Evolutionary conservation across 192 early-diverging fungal species (phyloP), one percentile per base, ranked within the genome.

Genomic region (Coemansia interrupta): DNA sequence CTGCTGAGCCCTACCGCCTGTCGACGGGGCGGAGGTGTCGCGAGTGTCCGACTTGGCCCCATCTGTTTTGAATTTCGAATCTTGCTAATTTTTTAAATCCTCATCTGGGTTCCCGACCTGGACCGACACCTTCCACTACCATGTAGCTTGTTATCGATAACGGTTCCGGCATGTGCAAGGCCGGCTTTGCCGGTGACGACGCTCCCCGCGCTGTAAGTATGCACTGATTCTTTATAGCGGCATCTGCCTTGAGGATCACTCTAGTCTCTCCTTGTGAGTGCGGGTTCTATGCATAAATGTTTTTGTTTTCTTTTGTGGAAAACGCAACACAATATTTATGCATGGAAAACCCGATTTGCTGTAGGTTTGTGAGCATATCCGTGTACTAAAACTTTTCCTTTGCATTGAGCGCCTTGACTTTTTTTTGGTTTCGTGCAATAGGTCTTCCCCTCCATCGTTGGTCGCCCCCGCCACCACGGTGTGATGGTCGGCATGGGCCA

Each of bases 81-180:
- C 42, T 49, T 46, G 53, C 61, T 68, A 68, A 66, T 60, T 49
- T 28, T 56, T 60, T 60, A 28, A 36, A 3, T 50, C 50, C 61
- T 60, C 57, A 63, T 59, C 32, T 47, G 44, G 39, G n/a, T 48
- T 56, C 53, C 26, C 28, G 22, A 48, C 23, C n/a, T 19, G 19
- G 19, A 23, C 28, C 58, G 28, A 44, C 62, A 26, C 54, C 11
- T 38, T 40, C 32, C 19, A 19, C n/a, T 47, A 50, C 12, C 13
- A 11, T 69, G 64, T 80, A 83, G 85, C 78, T 90, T 72, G 91
- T 92, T 68, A 91, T 93, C 72, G 91, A 93, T 80, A 92, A 92
- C 80, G 91, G 91, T 73, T 93, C 91, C 74, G 89, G 91, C 74
- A 93, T 93, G 91, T 93, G 91, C 85, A 93, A 93, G 82, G 90